Conservation (phyloP, 2,329 filamentous ascomycete genomes). For the Penicillium crustosum region DNA sequence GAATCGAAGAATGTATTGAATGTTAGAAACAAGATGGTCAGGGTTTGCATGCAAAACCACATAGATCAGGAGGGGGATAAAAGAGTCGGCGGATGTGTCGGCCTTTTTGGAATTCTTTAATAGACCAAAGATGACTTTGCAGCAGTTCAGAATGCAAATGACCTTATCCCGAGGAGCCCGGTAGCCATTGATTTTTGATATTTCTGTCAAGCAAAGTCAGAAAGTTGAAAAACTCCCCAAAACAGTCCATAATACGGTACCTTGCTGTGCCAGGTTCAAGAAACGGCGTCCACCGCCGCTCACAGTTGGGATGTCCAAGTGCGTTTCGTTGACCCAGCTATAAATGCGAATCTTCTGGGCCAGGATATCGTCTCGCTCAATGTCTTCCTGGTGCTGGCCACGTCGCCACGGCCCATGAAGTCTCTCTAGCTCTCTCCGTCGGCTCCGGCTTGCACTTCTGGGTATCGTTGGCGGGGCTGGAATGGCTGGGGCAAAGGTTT, state of each 20-base stretch:
- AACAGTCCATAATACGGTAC: constrained; percentile 42
- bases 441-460: constrained; percentile 59
- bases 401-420: constrained; percentile 76
- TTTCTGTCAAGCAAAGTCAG: constrained; percentile 58
- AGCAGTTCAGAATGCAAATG: constrained; percentile 96
- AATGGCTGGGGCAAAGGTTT: constrained; percentile 95
- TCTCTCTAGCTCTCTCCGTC: constrained; percentile 66
- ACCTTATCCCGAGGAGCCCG: constrained; percentile 97
- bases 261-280: constrained; percentile 82
- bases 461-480: constrained; percentile 71
- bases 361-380: constrained; percentile 93
- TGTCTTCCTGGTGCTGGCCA: constrained; percentile 96
- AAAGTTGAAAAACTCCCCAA: background rate
- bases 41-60: constrained; percentile 93
- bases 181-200: constrained; percentile 95
- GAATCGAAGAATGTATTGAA: constrained; percentile 96
- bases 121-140: constrained; percentile 97
- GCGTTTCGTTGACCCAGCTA: constrained; percentile 87
- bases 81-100: constrained; percentile 93
- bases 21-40: constrained; percentile 92
- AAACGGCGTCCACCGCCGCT: constrained; percentile 87
- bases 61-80: constrained; percentile 92
- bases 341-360: constrained; percentile 97
- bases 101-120: constrained; percentile 82
- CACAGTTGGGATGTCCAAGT: constrained; percentile 85